Base-by-base conservation (phyloP, 1,139 yeast genomes). In the Spencermartinsiella ligniputridi region DNA sequence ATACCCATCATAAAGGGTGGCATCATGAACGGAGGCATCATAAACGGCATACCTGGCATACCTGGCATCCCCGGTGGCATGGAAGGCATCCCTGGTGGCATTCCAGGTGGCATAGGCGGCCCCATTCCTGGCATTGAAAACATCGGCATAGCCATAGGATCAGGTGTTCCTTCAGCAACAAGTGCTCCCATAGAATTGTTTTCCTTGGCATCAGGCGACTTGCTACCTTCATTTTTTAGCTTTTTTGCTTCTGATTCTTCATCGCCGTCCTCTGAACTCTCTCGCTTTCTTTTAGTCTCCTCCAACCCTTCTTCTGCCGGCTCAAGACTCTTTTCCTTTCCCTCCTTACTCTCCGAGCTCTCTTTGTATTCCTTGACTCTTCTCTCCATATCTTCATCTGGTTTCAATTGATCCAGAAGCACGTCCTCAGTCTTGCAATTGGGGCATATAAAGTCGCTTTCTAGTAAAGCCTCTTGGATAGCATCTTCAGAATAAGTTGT, bases 391-490 rank as follows among this genome's bases (percentile, higher is more conserved):
- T 76, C 84, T 40, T 72, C 70, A 60, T 87, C 88, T 1, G 75
- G 72, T 5, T 72, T 70, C 48, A 90, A 70, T 11, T 82, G 75
- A 64, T 92, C 97, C 41, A 92, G 71, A 52, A 80, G 79, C 1
- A 87, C 74, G 51, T 88, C 96, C 24, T 78, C 81, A 15, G 75
- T 74, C 6, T 75, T 78, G 68, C 98, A 92, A 51, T 81, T 82
- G 8, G 97, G 97, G 66, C 98, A 92, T 39, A 79, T 80, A 68
- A 92, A 92, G 60, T 92, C 97, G 46, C 80, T 78, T 35, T 87
- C 96, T 46, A 92, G 74, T 35, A 92, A 67, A 3, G 76, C 66
- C 55, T 81, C 83, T 60, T 92, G 97, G 51, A 92, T 80, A 49
- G 75, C 67, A 3, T 68, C 70, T 47, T 79, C 76, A 12, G 94